Base-by-base conservation (phyloP, 176 grass and related monocot species). In the Saccharum officinarum region DNA sequence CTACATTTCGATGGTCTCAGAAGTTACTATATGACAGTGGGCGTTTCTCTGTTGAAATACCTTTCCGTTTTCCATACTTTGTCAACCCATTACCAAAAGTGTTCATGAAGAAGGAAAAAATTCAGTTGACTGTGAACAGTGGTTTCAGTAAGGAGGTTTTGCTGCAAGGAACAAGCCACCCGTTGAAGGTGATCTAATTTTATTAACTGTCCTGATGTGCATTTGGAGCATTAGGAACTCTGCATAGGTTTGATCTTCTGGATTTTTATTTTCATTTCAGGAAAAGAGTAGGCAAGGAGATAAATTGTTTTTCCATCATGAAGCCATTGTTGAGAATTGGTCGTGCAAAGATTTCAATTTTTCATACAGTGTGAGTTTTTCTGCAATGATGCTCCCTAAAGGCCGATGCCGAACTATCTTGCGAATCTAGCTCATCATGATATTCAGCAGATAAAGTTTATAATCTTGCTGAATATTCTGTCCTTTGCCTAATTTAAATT, bases 91-190 rank as follows among this genome's bases (percentile, higher is more conserved):
- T 93, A 39, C 80, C 86, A 74, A 99, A 92, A 89, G 88, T 99
- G 62, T 94, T 96, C 86, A 86, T 84, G 82, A 99, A 99, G 81
- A 92, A 28, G 74, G 97, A 99, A 87, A 99, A 90, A 89, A 92
- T 99, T 90, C 92, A 96, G 42, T 86, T 99, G 74, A 91, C 44
- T 72, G 44, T 99, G 80, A 89, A 96, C 70, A 96, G 73, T 82
- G 93, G 90, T 73, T 87, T 91, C 62, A 88, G 89, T 66, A 94
- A 96, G 79, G 97, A 99, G 85, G 71, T 96, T 91, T 70, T 99
- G 34, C 78, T 96, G 81, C 89, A 94, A 86, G 87, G 82, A 77
- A 84, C 93, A 73, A 99, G 92, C 88, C 97, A 99, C 74, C 85
- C 76, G 1, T 90, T 99, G 84, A 99, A 99, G 97, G 97, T 99